Evolutionary conservation across 768 basidiomycete genomes (phyloP).

Genomic region (Tephrocybe rancida): DNA sequence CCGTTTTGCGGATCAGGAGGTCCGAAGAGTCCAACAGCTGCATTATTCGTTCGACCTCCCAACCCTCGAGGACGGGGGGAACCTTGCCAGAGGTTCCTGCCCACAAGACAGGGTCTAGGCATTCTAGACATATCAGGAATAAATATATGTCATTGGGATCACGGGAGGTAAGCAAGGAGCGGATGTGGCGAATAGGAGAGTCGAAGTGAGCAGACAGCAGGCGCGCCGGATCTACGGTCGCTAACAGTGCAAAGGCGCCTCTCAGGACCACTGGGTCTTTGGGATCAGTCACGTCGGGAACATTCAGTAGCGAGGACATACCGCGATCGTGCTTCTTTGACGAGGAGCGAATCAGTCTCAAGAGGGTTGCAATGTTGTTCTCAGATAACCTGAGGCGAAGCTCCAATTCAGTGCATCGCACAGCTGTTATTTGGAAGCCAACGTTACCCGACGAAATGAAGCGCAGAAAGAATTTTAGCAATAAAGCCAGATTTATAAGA

Average conservation of each 20-base stretch:
- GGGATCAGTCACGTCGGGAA: not conserved
- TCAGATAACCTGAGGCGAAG: slow-evolving; percentile 20
- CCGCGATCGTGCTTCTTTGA: slow-evolving; percentile 23
- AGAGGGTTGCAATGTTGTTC: slow-evolving; percentile 23
- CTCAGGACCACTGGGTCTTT: slow-evolving; percentile 31
- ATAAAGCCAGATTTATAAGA: slow-evolving; percentile 18
- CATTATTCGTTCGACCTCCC: slow-evolving; percentile 78
- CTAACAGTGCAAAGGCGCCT: slow-evolving; percentile 39
- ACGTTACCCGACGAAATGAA: slow-evolving; percentile 29
- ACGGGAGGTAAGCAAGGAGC: slow-evolving; percentile 56
- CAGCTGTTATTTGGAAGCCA: not conserved
- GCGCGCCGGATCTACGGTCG: slow-evolving; percentile 28
- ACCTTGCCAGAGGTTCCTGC: slow-evolving; percentile 59
- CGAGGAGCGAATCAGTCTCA: slow-evolving; percentile 28
- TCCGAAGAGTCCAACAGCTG: slow-evolving; percentile 65
- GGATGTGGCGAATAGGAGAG: slow-evolving; percentile 49
- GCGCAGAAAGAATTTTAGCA: slow-evolving; percentile 23
- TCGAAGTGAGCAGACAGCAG: slow-evolving; percentile 24
- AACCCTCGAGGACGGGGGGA: slow-evolving; percentile 60
- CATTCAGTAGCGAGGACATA: slow-evolving; percentile 7
- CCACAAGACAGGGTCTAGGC: slow-evolving; percentile 63
- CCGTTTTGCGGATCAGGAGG: slow-evolving; percentile 57
- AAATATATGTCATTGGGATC: slow-evolving; percentile 65
- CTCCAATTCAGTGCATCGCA: not conserved
- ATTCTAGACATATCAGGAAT: slow-evolving; percentile 66